Evolutionary conservation across 2,329 filamentous ascomycete genomes (phyloP).

Genomic region (Exophiala xenobiotica): DNA sequence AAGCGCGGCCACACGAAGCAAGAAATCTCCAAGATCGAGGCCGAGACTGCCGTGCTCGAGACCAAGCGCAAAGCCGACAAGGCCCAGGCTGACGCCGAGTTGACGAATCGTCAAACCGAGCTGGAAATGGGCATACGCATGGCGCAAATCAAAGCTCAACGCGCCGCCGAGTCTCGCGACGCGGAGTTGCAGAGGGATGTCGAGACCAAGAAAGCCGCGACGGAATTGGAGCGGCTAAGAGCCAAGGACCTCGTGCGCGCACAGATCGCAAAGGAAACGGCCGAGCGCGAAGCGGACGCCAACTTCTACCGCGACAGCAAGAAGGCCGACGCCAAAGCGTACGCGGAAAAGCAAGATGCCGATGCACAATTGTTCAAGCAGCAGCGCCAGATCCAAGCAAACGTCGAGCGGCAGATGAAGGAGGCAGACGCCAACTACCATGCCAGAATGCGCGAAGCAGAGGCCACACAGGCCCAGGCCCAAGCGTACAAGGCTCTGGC

Average conservation of each 20-base stretch:
- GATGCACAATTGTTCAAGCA: conserved; percentile 37
- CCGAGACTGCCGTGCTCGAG: conserved; percentile 79
- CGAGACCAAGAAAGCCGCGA: conserved; percentile 72
- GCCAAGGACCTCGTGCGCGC: conserved; percentile 78
- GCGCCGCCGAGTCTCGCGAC: conserved; percentile 71
- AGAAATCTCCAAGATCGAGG: conserved; percentile 83
- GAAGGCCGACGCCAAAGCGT: conserved; percentile 52
- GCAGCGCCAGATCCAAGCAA: conserved; percentile 26
- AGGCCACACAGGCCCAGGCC: conserved; percentile 74
- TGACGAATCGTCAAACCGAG: conserved; percentile 69
- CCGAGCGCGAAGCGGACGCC: conserved; percentile 49
- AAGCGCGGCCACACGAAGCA: conserved; percentile 79
- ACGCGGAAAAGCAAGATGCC: conserved; percentile 43
- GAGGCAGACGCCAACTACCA: conserved; percentile 62
- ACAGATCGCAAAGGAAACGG: conserved; percentile 49
- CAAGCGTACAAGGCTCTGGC: conserved; percentile 74
- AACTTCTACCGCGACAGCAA: conserved; percentile 51
- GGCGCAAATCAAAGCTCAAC: conserved; percentile 69
- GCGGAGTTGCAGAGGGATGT: conserved; percentile 78
- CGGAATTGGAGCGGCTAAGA: conserved; percentile 76
- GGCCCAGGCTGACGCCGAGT: conserved; percentile 71
- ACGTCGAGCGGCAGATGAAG: conserved; percentile 40
- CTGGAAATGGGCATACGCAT: conserved; percentile 74
- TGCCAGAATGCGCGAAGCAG: conserved; percentile 68
- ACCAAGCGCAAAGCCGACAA: conserved; percentile 82